These are phyloP conservation scores for Fusarium sp. DNA, from an alignment of 2,329 filamentous ascomycete species.

Conservation along the genomic window DNA sequence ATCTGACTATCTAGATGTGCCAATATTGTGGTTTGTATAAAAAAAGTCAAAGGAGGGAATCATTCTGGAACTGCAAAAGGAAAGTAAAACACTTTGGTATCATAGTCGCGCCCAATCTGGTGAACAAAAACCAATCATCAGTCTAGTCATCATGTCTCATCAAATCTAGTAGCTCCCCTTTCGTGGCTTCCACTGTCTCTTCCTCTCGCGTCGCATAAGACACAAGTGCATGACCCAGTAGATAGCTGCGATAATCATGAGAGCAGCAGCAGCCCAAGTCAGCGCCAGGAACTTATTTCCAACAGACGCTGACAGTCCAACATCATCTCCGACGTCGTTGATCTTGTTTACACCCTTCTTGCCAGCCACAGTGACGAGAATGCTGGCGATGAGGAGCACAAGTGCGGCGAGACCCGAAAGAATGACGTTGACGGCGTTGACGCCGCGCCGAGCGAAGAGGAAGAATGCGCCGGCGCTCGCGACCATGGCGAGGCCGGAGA, in stretches of 20 bases:
- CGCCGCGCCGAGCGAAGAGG: constrained; percentile 37
- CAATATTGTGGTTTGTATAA: constrained; percentile 5
- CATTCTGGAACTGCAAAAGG: constrained; percentile 7
- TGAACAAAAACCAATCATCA: constrained; percentile 11
- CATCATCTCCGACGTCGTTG: constrained; percentile 52
- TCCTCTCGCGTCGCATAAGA: constrained; percentile 39
- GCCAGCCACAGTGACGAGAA: constrained; percentile 52
- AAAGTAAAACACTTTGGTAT: constrained; percentile 32
- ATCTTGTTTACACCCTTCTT: constrained; percentile 53
- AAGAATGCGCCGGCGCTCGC: constrained; percentile 48
- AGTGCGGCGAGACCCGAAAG: constrained; percentile 49
- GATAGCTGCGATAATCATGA: constrained; percentile 50
- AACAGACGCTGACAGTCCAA: constrained; percentile 54
- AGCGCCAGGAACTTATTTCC: constrained; percentile 56
- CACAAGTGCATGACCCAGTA: constrained; percentile 54
- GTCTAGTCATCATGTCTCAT: constrained; percentile 15
- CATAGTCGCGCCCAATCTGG: constrained; percentile 21
- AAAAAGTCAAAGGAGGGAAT: background rate
- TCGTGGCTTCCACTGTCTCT: constrained; percentile 38
- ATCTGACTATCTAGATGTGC: constrained; percentile 8
- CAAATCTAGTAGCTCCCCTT: constrained; percentile 43
- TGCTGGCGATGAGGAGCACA: constrained; percentile 52
- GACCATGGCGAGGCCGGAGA: constrained; percentile 55
- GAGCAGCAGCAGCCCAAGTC: constrained; percentile 56
- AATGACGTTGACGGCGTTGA: constrained; percentile 49